These are phyloP conservation scores for Nemophila menziesii DNA, from an alignment of 257 asterid genomes.

Conservation along the genomic window DNA sequence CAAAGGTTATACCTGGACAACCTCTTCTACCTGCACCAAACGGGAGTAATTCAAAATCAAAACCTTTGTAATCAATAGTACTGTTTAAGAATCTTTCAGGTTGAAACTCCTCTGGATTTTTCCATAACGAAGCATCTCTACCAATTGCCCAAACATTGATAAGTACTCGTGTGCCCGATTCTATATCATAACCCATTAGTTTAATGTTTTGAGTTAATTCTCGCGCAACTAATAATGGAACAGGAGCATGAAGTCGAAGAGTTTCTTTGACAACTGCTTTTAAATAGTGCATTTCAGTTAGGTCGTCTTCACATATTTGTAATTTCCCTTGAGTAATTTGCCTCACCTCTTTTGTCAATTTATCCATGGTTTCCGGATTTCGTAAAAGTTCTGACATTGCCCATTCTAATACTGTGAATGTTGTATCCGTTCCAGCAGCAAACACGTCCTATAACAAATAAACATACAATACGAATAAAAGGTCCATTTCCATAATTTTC, in stretches of 20 bases:
- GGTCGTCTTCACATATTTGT: slow-evolving; percentile 24
- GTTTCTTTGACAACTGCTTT: too few relatives aligned
- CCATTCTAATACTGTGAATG: slow-evolving; percentile 28
- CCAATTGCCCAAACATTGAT: slow-evolving; percentile 34
- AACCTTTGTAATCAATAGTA: slow-evolving; percentile 1
- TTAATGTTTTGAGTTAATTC: slow-evolving; percentile 17
- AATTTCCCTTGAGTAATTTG: slow-evolving; percentile 8
- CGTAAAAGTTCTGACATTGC: slow-evolving; percentile 35
- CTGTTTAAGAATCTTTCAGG: slow-evolving; percentile 33
- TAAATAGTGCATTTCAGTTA: slow-evolving; percentile 32
- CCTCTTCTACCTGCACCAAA: too few relatives aligned
- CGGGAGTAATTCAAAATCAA: background rate
- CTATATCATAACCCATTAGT: slow-evolving; percentile 28
- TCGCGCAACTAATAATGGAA: slow-evolving; percentile 23
- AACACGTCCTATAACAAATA: slow-evolving; percentile 42
- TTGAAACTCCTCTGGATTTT: slow-evolving; percentile 24
- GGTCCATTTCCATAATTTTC: too few relatives aligned
- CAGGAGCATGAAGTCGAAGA: slow-evolving; percentile 28
- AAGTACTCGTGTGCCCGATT: slow-evolving; percentile 21
- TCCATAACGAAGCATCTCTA: slow-evolving; percentile 26
- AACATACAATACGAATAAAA: too few relatives aligned
- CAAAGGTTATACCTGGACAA: background rate
- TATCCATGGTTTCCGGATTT: slow-evolving; percentile 21
- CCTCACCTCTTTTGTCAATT: slow-evolving; percentile 26
- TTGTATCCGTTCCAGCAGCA: slow-evolving; percentile 42